These are phyloP conservation scores for Fusarium sp. DNA, from an alignment of 2,329 filamentous ascomycete species.

Conservation along the genomic window DNA sequence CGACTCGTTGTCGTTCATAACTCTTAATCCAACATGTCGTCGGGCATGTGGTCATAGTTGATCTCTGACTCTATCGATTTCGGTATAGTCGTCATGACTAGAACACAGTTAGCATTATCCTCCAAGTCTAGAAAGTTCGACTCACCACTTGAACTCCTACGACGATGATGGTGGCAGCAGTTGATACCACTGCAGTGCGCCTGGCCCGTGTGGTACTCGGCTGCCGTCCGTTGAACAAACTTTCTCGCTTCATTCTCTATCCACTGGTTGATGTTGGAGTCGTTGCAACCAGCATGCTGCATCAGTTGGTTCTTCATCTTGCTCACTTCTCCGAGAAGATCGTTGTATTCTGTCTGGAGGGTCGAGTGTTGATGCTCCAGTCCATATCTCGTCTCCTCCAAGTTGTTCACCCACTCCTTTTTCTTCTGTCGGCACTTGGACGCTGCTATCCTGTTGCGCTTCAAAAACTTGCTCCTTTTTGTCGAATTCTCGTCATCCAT, in stretches of 20 bases:
- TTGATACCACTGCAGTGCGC: neutral
- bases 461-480: constrained; percentile 70
- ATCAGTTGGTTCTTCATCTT: constrained; percentile 64
- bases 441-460: constrained; percentile 78
- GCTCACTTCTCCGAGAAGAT: constrained; percentile 58
- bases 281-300: constrained; percentile 64
- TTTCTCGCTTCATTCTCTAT: constrained; percentile 63
- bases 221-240: constrained; percentile 55
- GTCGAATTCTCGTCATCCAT: constrained; percentile 45
- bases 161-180: neutral
- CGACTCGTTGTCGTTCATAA: constrained; percentile 1
- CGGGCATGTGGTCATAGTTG: constrained; percentile 55
- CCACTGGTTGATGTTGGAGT: constrained; percentile 66
- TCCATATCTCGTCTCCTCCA: constrained; percentile 59
- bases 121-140: neutral
- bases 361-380: constrained; percentile 59
- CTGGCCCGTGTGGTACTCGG: neutral
- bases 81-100: neutral
- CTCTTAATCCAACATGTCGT: constrained; percentile 45
- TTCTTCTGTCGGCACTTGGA: constrained; percentile 80
- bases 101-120: constrained; percentile 1
- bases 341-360: constrained; percentile 58
- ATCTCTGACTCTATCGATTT: constrained; percentile 32
- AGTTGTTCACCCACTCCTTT: constrained; percentile 64
- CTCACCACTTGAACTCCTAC: constrained; percentile 24